These are phyloP conservation scores for Chalciporus piperatus DNA, from an alignment of 768 basidiomycete genomes.

Conservation along the genomic window DNA sequence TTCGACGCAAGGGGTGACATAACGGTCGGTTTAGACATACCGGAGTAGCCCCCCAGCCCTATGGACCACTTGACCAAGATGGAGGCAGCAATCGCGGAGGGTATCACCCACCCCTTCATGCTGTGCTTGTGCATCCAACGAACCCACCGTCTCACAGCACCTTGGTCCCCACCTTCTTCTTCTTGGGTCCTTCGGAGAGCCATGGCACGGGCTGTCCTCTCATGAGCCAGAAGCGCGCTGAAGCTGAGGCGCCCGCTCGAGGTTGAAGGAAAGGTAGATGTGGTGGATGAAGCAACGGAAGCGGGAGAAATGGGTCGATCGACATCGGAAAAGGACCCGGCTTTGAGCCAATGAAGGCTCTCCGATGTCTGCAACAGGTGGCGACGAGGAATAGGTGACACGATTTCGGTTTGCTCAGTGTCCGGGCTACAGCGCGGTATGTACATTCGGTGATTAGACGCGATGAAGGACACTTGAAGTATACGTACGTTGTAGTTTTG, in stretches of 20 bases:
- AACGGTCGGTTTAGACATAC: constrained; percentile 39
- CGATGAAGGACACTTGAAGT: background rate
- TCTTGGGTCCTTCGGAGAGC: constrained; percentile 16
- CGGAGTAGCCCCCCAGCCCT: constrained; percentile 80
- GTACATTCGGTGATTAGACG: background rate
- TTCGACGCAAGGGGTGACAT: background rate
- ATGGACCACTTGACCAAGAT: constrained; percentile 64
- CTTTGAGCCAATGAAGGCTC: constrained; percentile 58
- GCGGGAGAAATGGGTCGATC: constrained; percentile 40
- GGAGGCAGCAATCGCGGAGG: constrained; percentile 50
- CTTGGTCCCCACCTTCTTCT: constrained; percentile 25
- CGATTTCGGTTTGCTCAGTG: constrained; percentile 43
- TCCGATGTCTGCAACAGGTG: constrained; percentile 61
- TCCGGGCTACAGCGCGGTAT: constrained; percentile 14
- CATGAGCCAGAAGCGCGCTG: constrained; percentile 41
- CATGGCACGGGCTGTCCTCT: constrained; percentile 11
- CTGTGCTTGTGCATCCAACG: constrained; percentile 77
- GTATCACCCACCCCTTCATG: constrained; percentile 58
- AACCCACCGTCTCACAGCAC: constrained; percentile 62
- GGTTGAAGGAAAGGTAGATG: constrained; percentile 23
- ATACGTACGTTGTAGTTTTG: constrained; percentile 17
- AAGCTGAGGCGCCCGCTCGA: constrained; percentile 36
- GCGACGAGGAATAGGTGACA: constrained; percentile 64
- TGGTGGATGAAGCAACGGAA: constrained; percentile 31
- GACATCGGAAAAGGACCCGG: constrained; percentile 42